Percentiles rank a stretch among this genome's conserved stretches.
These are phyloP conservation scores for Paramecium bursaria DNA, from an alignment of 73 alveolate genomes.

Conservation along the genomic window DNA sequence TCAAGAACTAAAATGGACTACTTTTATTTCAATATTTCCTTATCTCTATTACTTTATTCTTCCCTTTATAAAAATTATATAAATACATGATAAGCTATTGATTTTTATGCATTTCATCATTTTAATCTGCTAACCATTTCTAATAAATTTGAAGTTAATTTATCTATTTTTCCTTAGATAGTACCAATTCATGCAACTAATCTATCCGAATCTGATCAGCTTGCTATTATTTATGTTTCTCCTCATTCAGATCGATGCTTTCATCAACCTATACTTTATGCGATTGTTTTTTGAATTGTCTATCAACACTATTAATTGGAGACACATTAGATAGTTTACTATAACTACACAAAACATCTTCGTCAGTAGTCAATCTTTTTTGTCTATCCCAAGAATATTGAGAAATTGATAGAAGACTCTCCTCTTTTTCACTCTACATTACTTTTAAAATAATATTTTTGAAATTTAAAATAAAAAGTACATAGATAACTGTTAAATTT, in stretches of 20 bases:
- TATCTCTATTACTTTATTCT: background rate
- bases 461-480: too few species aligned
- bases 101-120: conserved; percentile 30
- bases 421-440: too few species aligned
- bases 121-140: conserved; percentile 33
- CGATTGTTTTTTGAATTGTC: background rate
- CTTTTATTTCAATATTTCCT: background rate
- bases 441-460: too few species aligned
- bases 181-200: background rate
- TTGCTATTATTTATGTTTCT: background rate
- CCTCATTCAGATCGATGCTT: conserved; percentile 1
- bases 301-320: background rate
- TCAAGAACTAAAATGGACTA: conserved; percentile 42
- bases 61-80: background rate
- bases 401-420: conserved; percentile 24
- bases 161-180: conserved; percentile 15
- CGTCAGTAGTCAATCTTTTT: conserved; percentile 51
- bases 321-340: conserved; percentile 49
- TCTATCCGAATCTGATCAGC: conserved; percentile 22
- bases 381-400: conserved; percentile 58
- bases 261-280: background rate
- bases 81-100: conserved; percentile 38
- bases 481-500: too few species aligned
- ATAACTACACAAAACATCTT: conserved; percentile 54
- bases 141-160: conserved; percentile 5